phyloP scores from a whole-genome alignment of 192 early-diverging fungal genomes.

The Dissophora ornata region DNA sequence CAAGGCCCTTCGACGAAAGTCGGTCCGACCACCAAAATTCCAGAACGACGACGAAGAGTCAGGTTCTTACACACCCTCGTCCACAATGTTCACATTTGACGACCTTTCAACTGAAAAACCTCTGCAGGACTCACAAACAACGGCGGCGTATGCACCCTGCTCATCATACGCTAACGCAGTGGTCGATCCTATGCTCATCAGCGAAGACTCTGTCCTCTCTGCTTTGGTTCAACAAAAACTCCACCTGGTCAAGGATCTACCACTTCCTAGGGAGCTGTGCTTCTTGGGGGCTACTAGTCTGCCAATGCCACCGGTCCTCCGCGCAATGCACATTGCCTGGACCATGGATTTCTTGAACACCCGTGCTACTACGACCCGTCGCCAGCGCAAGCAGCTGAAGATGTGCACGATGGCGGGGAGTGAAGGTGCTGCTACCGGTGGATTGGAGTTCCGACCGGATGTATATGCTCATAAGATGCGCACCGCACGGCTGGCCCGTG shows the following conservation, averaged over 20 bases:
- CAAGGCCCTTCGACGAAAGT: conserved; percentile 32
- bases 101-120: too few species aligned
- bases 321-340: conserved; percentile 49
- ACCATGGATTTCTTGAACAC: conserved; percentile 43
- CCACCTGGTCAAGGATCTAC: conserved; percentile 43
- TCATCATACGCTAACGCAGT: conserved; percentile 1
- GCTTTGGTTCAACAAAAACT: conserved; percentile 19
- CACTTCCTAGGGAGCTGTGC: conserved; percentile 43
- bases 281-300: conserved; percentile 45
- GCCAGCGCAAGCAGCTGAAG: conserved; percentile 17
- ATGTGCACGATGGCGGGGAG: background rate
- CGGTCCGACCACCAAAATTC: conserved; percentile 29
- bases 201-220: conserved; percentile 12
- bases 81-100: too few species aligned
- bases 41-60: conserved; percentile 44
- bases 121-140: too few species aligned
- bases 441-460: conserved; percentile 48
- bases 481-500: conserved; percentile 38
- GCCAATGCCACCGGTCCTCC: conserved; percentile 29
- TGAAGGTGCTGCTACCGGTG: conserved; percentile 23
- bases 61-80: too few species aligned
- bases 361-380: conserved; percentile 14
- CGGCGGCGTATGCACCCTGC: too few species aligned
- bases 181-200: conserved; percentile 24
- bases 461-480: conserved; percentile 48